These are phyloP conservation scores for Cyberlindnera japonica DNA, from an alignment of 805 yeast genomes.

Conservation along the genomic window DNA sequence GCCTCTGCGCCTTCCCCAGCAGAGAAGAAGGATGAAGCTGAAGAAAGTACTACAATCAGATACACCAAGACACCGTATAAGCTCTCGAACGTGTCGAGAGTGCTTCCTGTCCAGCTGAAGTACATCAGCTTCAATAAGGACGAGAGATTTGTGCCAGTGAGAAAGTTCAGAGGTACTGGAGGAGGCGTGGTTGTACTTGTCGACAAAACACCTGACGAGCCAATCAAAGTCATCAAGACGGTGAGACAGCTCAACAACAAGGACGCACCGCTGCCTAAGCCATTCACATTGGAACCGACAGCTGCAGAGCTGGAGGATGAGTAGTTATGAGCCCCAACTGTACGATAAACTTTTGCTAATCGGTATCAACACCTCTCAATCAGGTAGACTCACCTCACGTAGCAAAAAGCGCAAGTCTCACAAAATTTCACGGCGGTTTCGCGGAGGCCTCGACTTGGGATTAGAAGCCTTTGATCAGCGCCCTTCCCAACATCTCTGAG, in stretches of 20 bases:
- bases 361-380: too few species aligned
- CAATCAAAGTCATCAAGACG: conserved; percentile 69
- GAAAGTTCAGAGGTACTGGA: conserved; percentile 63
- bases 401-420: too few species aligned
- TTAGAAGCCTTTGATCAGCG: too few species aligned
- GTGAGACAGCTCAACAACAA: conserved; percentile 72
- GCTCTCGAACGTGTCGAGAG: conserved; percentile 78
- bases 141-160: conserved; percentile 76
- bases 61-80: conserved; percentile 64
- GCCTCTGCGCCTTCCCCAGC: conserved; percentile 17
- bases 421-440: too few species aligned
- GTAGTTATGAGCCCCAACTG: too few species aligned
- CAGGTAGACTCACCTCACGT: too few species aligned
- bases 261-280: conserved; percentile 72
- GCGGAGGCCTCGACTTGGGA: too few species aligned
- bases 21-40: conserved; percentile 22
- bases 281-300: conserved; percentile 49
- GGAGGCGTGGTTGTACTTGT: conserved; percentile 66
- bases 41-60: conserved; percentile 38
- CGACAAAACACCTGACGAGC: conserved; percentile 60
- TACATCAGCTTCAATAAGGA: conserved; percentile 74
- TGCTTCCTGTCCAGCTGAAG: conserved; percentile 83
- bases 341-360: too few species aligned
- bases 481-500: too few species aligned
- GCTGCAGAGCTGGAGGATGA: conserved; percentile 16